Evolutionary conservation across 83 land plant genomes (phyloP), one percentile per base, ranked within the genome.

Genomic region (Larix sibirica): DNA sequence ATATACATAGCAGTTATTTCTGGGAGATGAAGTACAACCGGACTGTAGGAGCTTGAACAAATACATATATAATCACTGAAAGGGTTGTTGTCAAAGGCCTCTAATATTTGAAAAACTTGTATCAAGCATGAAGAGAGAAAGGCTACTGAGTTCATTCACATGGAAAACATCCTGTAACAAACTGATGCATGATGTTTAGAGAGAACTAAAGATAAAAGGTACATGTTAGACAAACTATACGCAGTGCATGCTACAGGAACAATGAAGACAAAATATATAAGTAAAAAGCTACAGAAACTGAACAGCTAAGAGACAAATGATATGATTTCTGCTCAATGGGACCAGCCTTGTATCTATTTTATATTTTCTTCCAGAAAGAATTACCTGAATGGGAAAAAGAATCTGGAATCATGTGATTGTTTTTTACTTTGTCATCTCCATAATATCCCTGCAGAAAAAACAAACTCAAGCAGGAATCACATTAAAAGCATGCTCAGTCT

Each of bases 361-460:
- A 66, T 26, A 21, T 66, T 66, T 66, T 66, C n/a, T 81, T 31
- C 44, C 36, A 23, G 26, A 58, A 65, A 42, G 13, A 64, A 82
- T 26, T 62, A 86, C 88, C 88, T 83, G 88, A 80, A 81, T 83
- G 81, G 23, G 88, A 68, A 60, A 74, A 50, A 47, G 83, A 87
- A 66, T 59, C 59, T 76, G 87, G 36, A 17, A 20, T 68, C 20
- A 80, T 54, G 73, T 76, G 76, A 81, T 75, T 82, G 50, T 79
- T 81, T 59, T 64, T 81, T 14, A 76, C 83, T 36, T 42, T 63
- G n/a, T 85, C 88, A 59, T 82, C 80, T 60, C 83, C 87, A 73
- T 78, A 8, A 74, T 0, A 44, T 50, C 21, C 83, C 92, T 90
- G 88, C 81, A 82, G 3, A 77, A 65, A 21, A 38, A 12, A 28